Evolutionary conservation across 2,329 filamentous ascomycete species (phyloP), one percentile per base, ranked within the genome.

Genomic region (Cadophora sp.): DNA sequence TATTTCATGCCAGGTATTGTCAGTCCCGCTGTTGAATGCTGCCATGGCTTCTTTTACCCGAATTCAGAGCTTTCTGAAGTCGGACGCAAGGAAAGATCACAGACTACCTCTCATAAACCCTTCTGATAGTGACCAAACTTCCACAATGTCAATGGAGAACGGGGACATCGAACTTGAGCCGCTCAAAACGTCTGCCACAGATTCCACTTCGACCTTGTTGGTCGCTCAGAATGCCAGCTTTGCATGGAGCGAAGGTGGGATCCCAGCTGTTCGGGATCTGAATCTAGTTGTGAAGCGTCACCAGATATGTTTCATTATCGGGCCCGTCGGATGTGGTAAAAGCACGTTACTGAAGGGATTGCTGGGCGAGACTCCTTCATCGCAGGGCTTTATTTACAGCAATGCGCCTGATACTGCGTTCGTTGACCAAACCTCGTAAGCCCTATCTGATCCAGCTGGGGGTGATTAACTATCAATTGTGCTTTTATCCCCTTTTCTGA

Each of bases 41-140:
- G 79, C 77, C 0, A 56, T 81, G 19, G 80, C 80, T 0, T 82
- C 81, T 14, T 76, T 83, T 60, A 75, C 75, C n/a, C 76, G 82
- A 1, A 82, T 83, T 6, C 77, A 83, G 48, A 70, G 69, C 7
- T 83, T 27, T 78, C 80, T 70, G 67, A 64, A 67, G 24, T 75
- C 71, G 16, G 67, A 71, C 37, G 64, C 70, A 34, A 37, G 69
- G 29, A 68, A 55, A 63, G 72, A 73, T 51, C 69, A 76, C 51
- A 68, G 74, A 14, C 55, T 76, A 12, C 72, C 71, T 37, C 51
- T 73, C 27, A 12, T 40, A 14, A 37, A 43, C 5, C 12, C 27
- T 12, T 12, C 14, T 16, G 59, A 58, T 48, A 19, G 29, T 9
- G 31, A 6, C 29, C 14, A 40, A 12, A 50, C 11, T 31, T 53